phyloP scores from a whole-genome alignment of 73 alveolate genomes.

The Paramecium tetraurelia region DNA sequence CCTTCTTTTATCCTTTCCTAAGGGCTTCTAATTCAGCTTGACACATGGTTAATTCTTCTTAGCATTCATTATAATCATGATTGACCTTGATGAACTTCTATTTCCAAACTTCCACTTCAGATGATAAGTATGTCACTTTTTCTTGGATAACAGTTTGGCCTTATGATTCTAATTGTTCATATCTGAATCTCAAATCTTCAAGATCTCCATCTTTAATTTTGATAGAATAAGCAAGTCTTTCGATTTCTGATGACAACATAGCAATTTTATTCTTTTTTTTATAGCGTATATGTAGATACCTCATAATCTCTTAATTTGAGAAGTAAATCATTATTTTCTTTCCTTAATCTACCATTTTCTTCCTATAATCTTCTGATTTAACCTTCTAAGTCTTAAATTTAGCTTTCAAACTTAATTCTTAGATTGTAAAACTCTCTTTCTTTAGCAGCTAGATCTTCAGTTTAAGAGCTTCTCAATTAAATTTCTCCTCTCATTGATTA shows the following conservation, averaged over 20 bases:
- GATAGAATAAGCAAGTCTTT: not conserved
- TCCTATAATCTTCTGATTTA: not conserved
- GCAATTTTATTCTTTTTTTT: not conserved
- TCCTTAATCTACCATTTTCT: not conserved
- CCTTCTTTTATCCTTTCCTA: not conserved
- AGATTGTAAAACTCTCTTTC: not conserved
- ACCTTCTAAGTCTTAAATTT: not conserved
- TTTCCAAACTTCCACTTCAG: slow-evolving; percentile 13
- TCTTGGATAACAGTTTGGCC: not conserved
- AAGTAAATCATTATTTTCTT: not conserved
- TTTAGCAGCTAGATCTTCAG: not conserved
- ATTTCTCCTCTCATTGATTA: not conserved
- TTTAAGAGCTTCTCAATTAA: not conserved
- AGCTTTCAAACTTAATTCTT: not conserved
- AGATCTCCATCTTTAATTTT: slow-evolving; percentile 17
- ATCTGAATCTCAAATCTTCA: not conserved
- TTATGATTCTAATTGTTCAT: not conserved
- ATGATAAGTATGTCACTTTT: not conserved
- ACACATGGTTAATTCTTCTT: not conserved
- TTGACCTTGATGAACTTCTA: not conserved
- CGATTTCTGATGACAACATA: slow-evolving; percentile 1
- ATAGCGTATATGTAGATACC: not conserved
- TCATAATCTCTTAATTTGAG: slow-evolving; percentile 6
- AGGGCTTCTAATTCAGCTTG: slow-evolving; percentile 40
- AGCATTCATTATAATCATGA: slow-evolving; percentile 1